These are phyloP conservation scores for Acanthamoeba rhysodes DNA, from an alignment of 208 protist genomes.

Conservation along the genomic window DNA sequence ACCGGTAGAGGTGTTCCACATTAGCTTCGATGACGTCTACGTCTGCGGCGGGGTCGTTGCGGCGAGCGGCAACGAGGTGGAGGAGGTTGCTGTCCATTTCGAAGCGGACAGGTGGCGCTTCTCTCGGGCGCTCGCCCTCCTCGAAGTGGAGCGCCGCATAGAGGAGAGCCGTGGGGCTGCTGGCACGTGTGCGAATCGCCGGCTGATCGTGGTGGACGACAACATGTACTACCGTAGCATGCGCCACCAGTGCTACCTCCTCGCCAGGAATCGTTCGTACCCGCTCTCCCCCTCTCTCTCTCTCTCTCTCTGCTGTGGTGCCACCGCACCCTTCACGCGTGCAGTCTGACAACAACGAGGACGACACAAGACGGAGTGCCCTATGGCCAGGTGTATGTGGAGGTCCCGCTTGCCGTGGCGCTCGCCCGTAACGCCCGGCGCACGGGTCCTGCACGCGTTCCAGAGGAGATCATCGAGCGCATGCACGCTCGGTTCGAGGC, in stretches of 20 bases:
- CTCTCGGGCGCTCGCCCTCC: neutral
- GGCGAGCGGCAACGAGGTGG: neutral
- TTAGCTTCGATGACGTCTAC: conserved; percentile 41
- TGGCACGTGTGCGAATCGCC: neutral
- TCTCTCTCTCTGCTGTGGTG: too few relatives aligned
- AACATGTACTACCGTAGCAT: conserved; percentile 74
- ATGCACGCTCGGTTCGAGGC: conserved; percentile 48
- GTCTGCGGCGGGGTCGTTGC: neutral
- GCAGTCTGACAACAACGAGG: too few relatives aligned
- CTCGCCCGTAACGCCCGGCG: neutral
- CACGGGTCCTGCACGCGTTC: neutral
- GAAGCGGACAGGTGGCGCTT: neutral
- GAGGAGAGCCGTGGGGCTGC: neutral
- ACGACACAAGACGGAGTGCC: neutral
- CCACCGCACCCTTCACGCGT: too few relatives aligned
- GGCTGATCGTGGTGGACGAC: conserved; percentile 35
- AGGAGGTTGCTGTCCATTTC: neutral
- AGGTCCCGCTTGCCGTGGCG: neutral
- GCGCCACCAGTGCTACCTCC: conserved; percentile 37
- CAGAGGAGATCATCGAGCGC: conserved; percentile 17
- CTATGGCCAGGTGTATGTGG: conserved; percentile 21
- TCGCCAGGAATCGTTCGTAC: conserved; percentile 30
- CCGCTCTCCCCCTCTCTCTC: too few relatives aligned
- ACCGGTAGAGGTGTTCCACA: neutral
- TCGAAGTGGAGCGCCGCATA: neutral